A percentile compares a stretch with the other conserved stretches of the same genome.
phyloP scores from a whole-genome alignment of 768 basidiomycete species.

The Phallus indusiatus region DNA sequence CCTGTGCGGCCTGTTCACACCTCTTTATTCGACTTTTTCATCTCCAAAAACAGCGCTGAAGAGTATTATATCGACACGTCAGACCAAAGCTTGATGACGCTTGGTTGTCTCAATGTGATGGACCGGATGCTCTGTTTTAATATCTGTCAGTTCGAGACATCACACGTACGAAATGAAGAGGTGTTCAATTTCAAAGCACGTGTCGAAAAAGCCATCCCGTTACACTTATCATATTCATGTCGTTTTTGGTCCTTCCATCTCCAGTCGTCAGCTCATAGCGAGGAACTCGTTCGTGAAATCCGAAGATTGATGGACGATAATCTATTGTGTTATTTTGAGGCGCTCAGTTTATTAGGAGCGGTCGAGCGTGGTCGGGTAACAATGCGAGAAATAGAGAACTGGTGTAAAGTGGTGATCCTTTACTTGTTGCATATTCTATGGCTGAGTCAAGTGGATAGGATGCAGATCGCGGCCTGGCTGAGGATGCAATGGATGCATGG shows the following conservation, averaged over 20 bases:
- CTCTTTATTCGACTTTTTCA: no score
- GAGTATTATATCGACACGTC: no score
- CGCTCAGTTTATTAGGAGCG: constrained; percentile 21
- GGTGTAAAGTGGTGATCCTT: neutral
- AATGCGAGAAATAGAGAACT: constrained; percentile 2
- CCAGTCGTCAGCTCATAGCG: constrained; percentile 4
- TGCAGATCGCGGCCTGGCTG: neutral
- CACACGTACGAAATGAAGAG: no score
- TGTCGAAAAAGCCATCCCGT: constrained; percentile 20
- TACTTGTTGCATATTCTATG: neutral
- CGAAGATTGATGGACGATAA: constrained; percentile 15
- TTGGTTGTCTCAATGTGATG: no score
- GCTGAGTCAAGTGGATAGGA: neutral
- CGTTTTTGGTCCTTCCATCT: constrained; percentile 26
- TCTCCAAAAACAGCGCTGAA: no score
- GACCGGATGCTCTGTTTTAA: no score
- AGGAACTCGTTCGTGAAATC: constrained; percentile 11
- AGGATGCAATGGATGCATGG: constrained; percentile 16
- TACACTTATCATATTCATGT: constrained; percentile 27
- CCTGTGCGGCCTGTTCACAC: no score
- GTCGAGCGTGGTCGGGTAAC: constrained; percentile 12
- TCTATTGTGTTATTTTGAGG: no score
- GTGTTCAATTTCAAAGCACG: constrained; percentile 10
- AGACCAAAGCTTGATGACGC: no score
- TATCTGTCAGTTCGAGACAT: no score